Evolutionary conservation across 2,329 filamentous ascomycete species (phyloP).

Genomic region (Microcyclosporella mali): DNA sequence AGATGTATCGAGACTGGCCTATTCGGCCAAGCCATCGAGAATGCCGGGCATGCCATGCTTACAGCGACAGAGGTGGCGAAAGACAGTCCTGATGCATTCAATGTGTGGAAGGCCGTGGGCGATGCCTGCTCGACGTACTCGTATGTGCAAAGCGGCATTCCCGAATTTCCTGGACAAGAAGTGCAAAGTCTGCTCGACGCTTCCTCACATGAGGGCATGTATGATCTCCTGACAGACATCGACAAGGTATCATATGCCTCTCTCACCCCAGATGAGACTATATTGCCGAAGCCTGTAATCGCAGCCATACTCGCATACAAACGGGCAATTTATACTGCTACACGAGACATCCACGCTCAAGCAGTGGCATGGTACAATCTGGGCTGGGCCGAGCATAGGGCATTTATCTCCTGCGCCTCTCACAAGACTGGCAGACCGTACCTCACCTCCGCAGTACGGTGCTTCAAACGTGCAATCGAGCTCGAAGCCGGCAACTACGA

Average conservation of each 20-base stretch:
- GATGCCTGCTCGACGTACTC: slow-evolving; percentile 84
- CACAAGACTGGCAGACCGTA: slow-evolving; percentile 59
- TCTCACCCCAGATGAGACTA: slow-evolving; percentile 21
- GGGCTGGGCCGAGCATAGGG: slow-evolving; percentile 85
- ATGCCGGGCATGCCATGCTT: slow-evolving; percentile 62
- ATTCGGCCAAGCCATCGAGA: slow-evolving; percentile 73
- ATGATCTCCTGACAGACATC: slow-evolving; percentile 59
- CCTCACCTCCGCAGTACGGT: slow-evolving; percentile 73
- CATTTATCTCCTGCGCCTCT: slow-evolving; percentile 55
- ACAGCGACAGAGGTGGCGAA: slow-evolving; percentile 59
- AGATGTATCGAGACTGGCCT: slow-evolving; percentile 73
- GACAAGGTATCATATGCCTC: slow-evolving; percentile 50
- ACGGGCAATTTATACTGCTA: slow-evolving; percentile 67
- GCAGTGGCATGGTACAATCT: slow-evolving; percentile 97
- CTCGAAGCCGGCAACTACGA: slow-evolving; percentile 89
- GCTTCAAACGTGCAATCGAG: slow-evolving; percentile 94
- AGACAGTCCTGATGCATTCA: slow-evolving; percentile 67
- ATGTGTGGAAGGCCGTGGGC: slow-evolving; percentile 88
- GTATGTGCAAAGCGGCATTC: slow-evolving; percentile 62
- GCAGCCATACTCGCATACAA: slow-evolving; percentile 76
- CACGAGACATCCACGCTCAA: slow-evolving; percentile 74
- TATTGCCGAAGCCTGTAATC: slow-evolving; percentile 54
- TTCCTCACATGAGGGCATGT: slow-evolving; percentile 49
- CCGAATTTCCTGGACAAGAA: slow-evolving; percentile 55
- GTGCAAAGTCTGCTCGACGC: slow-evolving; percentile 55